Base-by-base conservation (phyloP, 208 protist species). In the Leptomonas seymouri region DNA sequence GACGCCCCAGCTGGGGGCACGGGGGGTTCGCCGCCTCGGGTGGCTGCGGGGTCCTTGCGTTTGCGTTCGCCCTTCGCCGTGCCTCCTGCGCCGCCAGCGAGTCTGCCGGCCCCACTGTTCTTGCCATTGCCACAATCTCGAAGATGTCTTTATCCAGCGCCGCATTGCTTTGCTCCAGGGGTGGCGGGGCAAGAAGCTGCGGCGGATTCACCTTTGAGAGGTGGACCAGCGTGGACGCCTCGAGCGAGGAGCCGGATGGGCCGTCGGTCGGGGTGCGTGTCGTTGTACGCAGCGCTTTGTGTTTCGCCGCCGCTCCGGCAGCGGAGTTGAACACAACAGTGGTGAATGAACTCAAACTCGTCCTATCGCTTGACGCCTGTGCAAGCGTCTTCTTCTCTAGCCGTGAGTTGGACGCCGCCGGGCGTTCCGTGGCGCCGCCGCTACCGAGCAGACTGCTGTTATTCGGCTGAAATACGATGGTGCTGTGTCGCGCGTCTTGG, bases 71-170 rank as follows among this genome's bases (percentile, higher is more conserved):
- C 36, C 18, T 31, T 31, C 46, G 61, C 49, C 46, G 45, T n/a
- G 61, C 61, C 48, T 67, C 61, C 61, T 57, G 28, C 49, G 36
- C 48, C 34, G 61, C 61, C 3, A 67, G 5, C n/a, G 61, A 67
- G 16, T 67, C 61, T 14, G 2, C 61, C 48, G 61, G 61, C 61
- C 61, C 61, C 30, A 67, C 61, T 23, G 61, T 67, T 34, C 31
- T 25, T 21, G 61, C 61, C 61, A 67, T 67, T 2, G 61, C 61
- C 3, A 67, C 61, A 3, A 67, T 7, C 48, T 67, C 61, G n/a
- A 36, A 67, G 15, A 3, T 12, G 2, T 2, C 16, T 15, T 3
- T 20, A 12, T 67, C 48, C n/a, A n/a, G 16, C 61, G n/a, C 36
- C 20, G 3, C 0, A 0, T n/a, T 23, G 7, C 18, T 21, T 6